Evolutionary conservation across 1,284 basidiomycete genomes (phyloP).

Genomic region (Tausonia pullulans): DNA sequence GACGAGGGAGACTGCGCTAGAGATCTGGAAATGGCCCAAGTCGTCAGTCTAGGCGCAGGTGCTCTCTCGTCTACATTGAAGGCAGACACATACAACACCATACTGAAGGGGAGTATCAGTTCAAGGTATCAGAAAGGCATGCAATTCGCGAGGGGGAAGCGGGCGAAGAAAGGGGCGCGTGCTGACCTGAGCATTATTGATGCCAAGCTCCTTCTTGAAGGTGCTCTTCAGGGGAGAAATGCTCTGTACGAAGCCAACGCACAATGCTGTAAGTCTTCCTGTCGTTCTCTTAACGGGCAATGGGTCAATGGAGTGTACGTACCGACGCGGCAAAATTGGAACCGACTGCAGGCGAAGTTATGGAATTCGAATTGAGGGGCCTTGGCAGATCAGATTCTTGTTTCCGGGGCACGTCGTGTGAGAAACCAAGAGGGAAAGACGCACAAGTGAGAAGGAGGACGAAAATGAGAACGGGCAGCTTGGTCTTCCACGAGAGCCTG

Average conservation of each 20-base stretch:
- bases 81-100: background rate
- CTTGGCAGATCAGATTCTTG: background rate
- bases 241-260: slow-evolving; percentile 14
- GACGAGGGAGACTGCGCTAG: slow-evolving; percentile 20
- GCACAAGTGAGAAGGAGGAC: slow-evolving; percentile 16
- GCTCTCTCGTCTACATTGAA: background rate
- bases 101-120: background rate
- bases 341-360: background rate
- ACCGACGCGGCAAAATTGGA: background rate
- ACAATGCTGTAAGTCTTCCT: background rate
- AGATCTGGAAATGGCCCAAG: slow-evolving; percentile 13
- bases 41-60: background rate
- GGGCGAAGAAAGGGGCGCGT: background rate
- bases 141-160: background rate
- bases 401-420: background rate
- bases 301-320: background rate
- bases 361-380: background rate
- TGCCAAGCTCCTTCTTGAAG: slow-evolving; percentile 16
- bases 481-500: slow-evolving; percentile 11
- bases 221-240: slow-evolving; percentile 17
- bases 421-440: background rate
- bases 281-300: background rate
- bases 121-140: no score
- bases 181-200: slow-evolving; percentile 19
- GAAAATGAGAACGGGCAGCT: slow-evolving; percentile 8